These are phyloP conservation scores for Casuarina equisetifolia DNA, from an alignment of 306 rosid genomes.

Conservation along the genomic window DNA sequence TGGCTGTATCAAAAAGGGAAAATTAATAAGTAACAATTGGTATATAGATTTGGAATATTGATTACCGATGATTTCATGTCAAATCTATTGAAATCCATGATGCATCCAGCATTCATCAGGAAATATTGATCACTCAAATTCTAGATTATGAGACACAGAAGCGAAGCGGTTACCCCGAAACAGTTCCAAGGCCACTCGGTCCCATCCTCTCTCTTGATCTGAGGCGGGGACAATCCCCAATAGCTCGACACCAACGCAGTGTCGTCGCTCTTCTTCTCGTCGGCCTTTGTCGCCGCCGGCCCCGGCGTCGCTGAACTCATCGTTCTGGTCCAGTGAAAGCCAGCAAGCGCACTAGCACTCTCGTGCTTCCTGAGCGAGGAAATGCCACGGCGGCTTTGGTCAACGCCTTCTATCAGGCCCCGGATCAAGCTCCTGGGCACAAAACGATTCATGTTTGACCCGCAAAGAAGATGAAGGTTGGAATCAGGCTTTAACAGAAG, in stretches of 20 bases:
- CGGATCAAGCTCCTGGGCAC: constrained; percentile 40
- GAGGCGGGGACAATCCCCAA: constrained; percentile 70
- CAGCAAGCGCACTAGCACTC: constrained; percentile 22
- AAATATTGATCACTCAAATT: background rate
- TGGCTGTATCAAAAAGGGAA: constrained; percentile 45
- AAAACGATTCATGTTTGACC: constrained; percentile 41
- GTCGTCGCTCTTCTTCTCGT: constrained; percentile 23
- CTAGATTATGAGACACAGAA: background rate
- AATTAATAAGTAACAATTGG: background rate
- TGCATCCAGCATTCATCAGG: too few species aligned
- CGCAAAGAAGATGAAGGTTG: background rate
- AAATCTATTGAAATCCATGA: too few species aligned
- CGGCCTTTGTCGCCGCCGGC: constrained; percentile 6
- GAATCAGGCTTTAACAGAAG: background rate
- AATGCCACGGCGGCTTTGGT: constrained; percentile 13
- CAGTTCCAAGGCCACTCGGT: constrained; percentile 96
- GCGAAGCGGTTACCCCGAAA: constrained; percentile 48
- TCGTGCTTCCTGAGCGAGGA: constrained; percentile 18
- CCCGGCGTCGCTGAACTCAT: constrained; percentile 41
- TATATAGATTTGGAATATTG: background rate
- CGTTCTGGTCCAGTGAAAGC: constrained; percentile 46
- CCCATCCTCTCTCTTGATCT: constrained; percentile 67
- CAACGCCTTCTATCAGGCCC: constrained; percentile 34
- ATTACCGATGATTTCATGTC: too few species aligned
- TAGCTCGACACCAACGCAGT: constrained; percentile 45